phyloP scores from a whole-genome alignment of 495 filamentous ascomycete genomes.

The Aspergillus ostianus region DNA sequence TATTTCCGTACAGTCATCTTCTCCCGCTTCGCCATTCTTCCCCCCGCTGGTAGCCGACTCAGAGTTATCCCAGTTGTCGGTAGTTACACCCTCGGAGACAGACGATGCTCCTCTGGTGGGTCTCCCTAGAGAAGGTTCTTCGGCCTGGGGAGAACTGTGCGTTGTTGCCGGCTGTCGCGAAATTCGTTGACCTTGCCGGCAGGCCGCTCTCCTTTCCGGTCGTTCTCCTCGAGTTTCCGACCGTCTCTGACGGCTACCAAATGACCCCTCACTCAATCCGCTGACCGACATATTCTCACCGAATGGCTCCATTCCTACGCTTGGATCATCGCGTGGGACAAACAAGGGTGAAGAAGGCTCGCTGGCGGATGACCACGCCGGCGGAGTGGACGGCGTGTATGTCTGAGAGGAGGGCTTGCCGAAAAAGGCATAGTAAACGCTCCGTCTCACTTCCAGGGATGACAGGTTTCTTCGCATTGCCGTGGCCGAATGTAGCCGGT shows the following conservation, averaged over 20 bases:
- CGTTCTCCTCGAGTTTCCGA: background rate
- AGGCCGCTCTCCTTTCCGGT: background rate
- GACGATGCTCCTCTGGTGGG: background rate
- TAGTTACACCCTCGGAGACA: slow-evolving; percentile 1
- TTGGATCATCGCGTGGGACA: too few relatives aligned
- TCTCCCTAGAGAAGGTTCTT: background rate
- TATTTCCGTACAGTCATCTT: slow-evolving; percentile 2
- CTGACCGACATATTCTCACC: too few relatives aligned
- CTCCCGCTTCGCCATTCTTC: background rate
- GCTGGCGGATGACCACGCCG: too few relatives aligned
- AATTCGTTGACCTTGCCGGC: background rate
- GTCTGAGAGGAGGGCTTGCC: slow-evolving; percentile 23
- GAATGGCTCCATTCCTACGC: too few relatives aligned
- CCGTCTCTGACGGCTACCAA: too few relatives aligned
- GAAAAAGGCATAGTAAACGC: slow-evolving; percentile 38
- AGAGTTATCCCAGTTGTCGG: slow-evolving; percentile 2
- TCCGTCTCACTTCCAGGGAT: slow-evolving; percentile 30
- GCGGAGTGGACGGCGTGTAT: too few relatives aligned
- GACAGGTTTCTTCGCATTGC: slow-evolving; percentile 19
- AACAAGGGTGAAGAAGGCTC: too few relatives aligned
- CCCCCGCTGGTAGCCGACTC: background rate
- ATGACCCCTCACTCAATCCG: too few relatives aligned
- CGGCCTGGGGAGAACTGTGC: background rate
- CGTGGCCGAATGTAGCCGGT: slow-evolving; percentile 22
- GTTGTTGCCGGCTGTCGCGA: background rate